Percentiles rank a stretch among this genome's conserved stretches.
Evolutionary conservation across 768 basidiomycete species (phyloP).

Genomic region (Boletus coccyginus): DNA sequence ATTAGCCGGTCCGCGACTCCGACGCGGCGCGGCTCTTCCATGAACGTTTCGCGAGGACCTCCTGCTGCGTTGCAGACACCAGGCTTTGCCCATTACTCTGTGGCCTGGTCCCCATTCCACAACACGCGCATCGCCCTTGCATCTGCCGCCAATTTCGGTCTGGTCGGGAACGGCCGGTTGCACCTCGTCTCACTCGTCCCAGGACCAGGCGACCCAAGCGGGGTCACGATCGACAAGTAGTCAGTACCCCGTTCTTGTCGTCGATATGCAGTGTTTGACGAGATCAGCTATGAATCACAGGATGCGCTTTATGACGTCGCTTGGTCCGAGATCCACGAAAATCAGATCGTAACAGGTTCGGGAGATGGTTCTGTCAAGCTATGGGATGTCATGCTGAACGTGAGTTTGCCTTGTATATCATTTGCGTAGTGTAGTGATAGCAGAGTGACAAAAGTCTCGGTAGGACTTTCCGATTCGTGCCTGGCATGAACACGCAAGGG

Average conservation of each 20-base stretch:
- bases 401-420: constrained; percentile 32
- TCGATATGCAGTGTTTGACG: constrained; percentile 8
- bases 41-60: constrained; percentile 36
- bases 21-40: constrained; percentile 6
- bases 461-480: constrained; percentile 87
- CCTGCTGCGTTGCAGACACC: constrained; percentile 66
- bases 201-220: constrained; percentile 43
- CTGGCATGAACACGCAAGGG: constrained; percentile 93
- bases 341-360: constrained; percentile 85
- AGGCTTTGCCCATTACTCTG: constrained; percentile 78
- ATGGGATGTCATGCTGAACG: constrained; percentile 88
- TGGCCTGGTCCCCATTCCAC: constrained; percentile 88
- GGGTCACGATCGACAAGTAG: constrained; percentile 63
- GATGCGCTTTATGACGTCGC: constrained; percentile 89
- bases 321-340: constrained; percentile 95
- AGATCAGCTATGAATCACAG: constrained; percentile 76
- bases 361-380: constrained; percentile 89
- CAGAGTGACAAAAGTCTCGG: constrained; percentile 30
- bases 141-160: constrained; percentile 88
- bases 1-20: neutral
- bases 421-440: constrained; percentile 8
- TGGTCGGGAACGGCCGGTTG: constrained; percentile 93
- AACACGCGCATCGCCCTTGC: constrained; percentile 71
- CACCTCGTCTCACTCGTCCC: constrained; percentile 57
- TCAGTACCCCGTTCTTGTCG: constrained; percentile 37